A percentile compares a stretch with the other conserved stretches of the same genome.
These are phyloP conservation scores for Neurospora intermedia DNA, from an alignment of 495 filamentous ascomycete species.

Conservation along the genomic window DNA sequence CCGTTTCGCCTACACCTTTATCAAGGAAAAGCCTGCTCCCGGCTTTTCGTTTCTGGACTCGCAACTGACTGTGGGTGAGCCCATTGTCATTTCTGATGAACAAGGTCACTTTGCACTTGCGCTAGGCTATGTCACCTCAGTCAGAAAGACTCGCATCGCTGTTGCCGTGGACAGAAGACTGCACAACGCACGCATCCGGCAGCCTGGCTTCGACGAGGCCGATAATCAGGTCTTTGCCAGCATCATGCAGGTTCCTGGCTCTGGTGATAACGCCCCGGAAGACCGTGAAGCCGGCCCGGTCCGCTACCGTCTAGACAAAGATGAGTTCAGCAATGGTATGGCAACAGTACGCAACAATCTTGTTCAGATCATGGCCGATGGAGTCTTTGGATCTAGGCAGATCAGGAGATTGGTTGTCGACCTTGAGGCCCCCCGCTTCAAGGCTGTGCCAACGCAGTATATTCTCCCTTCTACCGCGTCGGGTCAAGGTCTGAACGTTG, in stretches of 20 bases:
- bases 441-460: constrained; percentile 48
- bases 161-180: constrained; percentile 82
- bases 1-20: constrained; percentile 72
- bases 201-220: constrained; percentile 59
- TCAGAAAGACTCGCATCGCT: constrained; percentile 60
- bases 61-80: constrained; percentile 80
- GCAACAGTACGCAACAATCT: constrained; percentile 88
- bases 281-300: constrained; percentile 43
- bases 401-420: constrained; percentile 73
- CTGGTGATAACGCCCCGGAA: constrained; percentile 39
- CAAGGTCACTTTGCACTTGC: constrained; percentile 88
- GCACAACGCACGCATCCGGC: constrained; percentile 70
- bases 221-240: constrained; percentile 78
- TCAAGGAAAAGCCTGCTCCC: constrained; percentile 48
- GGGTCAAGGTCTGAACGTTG: constrained; percentile 55
- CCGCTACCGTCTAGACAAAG: constrained; percentile 84
- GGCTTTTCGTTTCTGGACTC: constrained; percentile 81
- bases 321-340: constrained; percentile 98
- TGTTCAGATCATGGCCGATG: constrained; percentile 79
- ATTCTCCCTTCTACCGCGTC: constrained; percentile 37
- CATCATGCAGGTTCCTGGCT: constrained; percentile 75
- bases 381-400: constrained; percentile 55
- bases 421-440: constrained; percentile 61
- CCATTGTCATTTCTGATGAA: constrained; percentile 93
- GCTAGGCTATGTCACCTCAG: constrained; percentile 75